Evolutionary conservation across 1,139 yeast species (phyloP).

Genomic region (Pichia inconspicua): DNA sequence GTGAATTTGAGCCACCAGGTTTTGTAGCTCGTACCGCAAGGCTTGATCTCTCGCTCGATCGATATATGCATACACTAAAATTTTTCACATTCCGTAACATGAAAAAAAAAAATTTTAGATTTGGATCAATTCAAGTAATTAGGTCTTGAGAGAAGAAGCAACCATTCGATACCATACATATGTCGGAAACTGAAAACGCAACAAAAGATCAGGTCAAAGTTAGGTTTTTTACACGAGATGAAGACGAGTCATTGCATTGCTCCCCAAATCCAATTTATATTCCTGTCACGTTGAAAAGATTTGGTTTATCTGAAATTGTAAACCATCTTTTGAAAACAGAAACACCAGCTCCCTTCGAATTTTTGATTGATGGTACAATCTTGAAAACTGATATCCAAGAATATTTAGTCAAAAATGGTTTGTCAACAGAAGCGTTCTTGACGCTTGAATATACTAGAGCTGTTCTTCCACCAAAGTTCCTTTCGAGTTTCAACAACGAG

Average conservation of each 20-base stretch:
- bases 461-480: conserved; percentile 84
- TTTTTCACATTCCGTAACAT: background rate
- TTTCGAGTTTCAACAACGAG: conserved; percentile 83
- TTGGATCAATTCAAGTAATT: background rate
- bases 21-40: background rate
- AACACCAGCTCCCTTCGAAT: conserved; percentile 81
- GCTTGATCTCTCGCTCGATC: background rate
- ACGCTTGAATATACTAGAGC: conserved; percentile 87
- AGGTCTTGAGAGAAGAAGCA: background rate
- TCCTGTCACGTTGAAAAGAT: conserved; percentile 78
- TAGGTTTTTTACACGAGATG: conserved; percentile 79
- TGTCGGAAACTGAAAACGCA: conserved; percentile 6
- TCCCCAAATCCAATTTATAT: conserved; percentile 83
- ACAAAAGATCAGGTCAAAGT: conserved; percentile 51
- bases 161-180: background rate
- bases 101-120: background rate
- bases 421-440: conserved; percentile 74
- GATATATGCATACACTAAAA: no score
- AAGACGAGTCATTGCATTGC: conserved; percentile 61
- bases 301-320: conserved; percentile 89
- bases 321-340: conserved; percentile 67
- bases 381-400: conserved; percentile 73
- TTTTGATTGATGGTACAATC: conserved; percentile 76
- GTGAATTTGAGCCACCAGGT: background rate
- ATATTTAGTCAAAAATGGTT: conserved; percentile 65